Conservation (phyloP, 352 stramenopile genomes). For the Phytophthora citrophthora region DNA sequence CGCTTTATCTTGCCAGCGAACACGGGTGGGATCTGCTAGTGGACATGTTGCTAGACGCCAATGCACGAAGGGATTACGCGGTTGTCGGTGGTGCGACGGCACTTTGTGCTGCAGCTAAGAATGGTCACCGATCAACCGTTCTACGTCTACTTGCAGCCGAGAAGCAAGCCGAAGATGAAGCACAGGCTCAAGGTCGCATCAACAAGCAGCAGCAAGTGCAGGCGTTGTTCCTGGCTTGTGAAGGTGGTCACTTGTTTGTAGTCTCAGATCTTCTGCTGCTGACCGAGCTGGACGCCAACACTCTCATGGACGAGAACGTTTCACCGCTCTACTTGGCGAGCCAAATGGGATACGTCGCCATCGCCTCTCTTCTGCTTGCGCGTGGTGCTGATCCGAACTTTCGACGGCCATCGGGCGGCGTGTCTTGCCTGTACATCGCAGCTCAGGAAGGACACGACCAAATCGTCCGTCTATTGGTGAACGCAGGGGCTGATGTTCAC, state of each 20-base stretch:
- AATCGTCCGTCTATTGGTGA: constrained; percentile 66
- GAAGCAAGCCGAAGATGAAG: constrained; percentile 25
- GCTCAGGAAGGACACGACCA: constrained; percentile 76
- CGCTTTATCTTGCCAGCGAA: constrained; percentile 80
- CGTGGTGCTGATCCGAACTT: constrained; percentile 74
- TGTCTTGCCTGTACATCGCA: constrained; percentile 83
- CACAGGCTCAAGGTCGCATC: background rate
- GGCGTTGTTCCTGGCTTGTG: constrained; percentile 80
- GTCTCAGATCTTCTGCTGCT: constrained; percentile 68
- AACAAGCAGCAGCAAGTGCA: constrained; percentile 52
- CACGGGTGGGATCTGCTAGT: constrained; percentile 78
- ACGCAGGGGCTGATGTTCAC: constrained; percentile 57
- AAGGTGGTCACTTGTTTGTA: constrained; percentile 70
- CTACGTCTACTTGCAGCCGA: constrained; percentile 56
- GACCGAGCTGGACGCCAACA: constrained; percentile 66
- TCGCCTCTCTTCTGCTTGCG: constrained; percentile 63
- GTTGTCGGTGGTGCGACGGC: constrained; percentile 66
- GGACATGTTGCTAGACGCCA: constrained; percentile 56
- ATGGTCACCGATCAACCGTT: constrained; percentile 66
- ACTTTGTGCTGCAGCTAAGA: constrained; percentile 81
- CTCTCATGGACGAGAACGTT: constrained; percentile 81
- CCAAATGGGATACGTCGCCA: constrained; percentile 80
- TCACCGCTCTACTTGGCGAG: constrained; percentile 83
- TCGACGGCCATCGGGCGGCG: constrained; percentile 58
- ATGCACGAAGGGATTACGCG: constrained; percentile 48